A percentile compares a stretch with the other conserved stretches of the same genome.
These are phyloP conservation scores for Vairimorpha necatrix DNA, from an alignment of 371 early-diverging fungal species.

Conservation along the genomic window DNA sequence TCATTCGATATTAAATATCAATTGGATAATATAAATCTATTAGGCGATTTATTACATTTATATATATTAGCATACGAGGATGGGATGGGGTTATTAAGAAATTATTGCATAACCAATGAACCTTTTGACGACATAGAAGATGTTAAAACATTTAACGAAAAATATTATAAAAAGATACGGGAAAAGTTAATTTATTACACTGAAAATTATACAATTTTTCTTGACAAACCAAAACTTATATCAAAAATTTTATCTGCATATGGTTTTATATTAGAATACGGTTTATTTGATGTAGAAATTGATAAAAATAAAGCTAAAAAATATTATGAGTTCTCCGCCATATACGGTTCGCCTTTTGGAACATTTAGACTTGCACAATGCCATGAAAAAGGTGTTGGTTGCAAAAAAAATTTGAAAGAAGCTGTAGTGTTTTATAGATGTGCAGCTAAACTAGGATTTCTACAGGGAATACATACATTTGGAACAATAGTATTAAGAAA, in stretches of 20 bases:
- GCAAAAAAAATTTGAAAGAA: slow-evolving; percentile 40
- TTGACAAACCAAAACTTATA: not conserved
- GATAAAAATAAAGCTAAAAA: slow-evolving; percentile 56
- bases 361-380: slow-evolving; percentile 63
- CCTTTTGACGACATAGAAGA: not conserved
- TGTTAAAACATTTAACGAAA: too few relatives aligned
- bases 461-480: slow-evolving; percentile 62
- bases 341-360: slow-evolving; percentile 58
- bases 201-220: not conserved
- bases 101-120: not conserved
- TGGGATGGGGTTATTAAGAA: slow-evolving; percentile 4
- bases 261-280: slow-evolving; percentile 50
- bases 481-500: slow-evolving; percentile 62
- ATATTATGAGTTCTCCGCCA: slow-evolving; percentile 59
- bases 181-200: not conserved
- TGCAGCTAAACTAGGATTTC: slow-evolving; percentile 64
- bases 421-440: slow-evolving; percentile 63
- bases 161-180: not conserved
- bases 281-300: slow-evolving; percentile 37
- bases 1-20: not conserved
- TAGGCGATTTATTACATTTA: not conserved
- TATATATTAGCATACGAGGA: slow-evolving; percentile 8
- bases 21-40: not conserved
- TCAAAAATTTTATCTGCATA: slow-evolving; percentile 8
- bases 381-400: slow-evolving; percentile 62